phyloP scores from a whole-genome alignment of 139 green algal species.

The Mesostigma viride region DNA sequence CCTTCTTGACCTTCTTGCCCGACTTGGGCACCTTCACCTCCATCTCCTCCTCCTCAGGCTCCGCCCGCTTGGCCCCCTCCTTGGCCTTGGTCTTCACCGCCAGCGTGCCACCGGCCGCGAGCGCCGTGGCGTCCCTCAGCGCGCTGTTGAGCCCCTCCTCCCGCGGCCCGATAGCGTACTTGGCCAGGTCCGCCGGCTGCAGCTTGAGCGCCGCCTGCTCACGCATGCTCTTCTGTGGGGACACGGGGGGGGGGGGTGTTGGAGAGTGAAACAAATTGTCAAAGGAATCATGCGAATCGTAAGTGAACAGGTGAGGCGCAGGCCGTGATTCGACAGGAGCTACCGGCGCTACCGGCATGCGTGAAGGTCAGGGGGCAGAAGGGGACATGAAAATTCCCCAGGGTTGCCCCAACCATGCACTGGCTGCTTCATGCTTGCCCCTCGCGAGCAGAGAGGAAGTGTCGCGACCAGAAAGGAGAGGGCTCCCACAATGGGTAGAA shows the following conservation, averaged over 20 bases:
- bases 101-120: background rate
- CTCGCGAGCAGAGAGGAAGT: too few relatives aligned
- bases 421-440: too few relatives aligned
- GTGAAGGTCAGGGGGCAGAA: too few relatives aligned
- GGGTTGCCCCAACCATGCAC: too few relatives aligned
- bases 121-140: constrained; percentile 3
- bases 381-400: too few relatives aligned
- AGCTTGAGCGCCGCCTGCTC: background rate
- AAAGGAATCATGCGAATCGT: too few relatives aligned
- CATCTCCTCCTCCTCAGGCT: constrained; percentile 6
- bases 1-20: constrained; percentile 35
- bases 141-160: constrained; percentile 13
- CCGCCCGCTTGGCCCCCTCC: constrained; percentile 9
- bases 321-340: too few relatives aligned
- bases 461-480: too few relatives aligned
- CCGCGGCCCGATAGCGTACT: background rate
- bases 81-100: background rate
- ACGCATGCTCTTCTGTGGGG: background rate
- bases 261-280: too few relatives aligned
- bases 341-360: too few relatives aligned
- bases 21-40: constrained; percentile 11
- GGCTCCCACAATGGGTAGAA: too few relatives aligned
- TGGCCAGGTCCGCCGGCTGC: background rate
- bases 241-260: background rate
- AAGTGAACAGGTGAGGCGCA: too few relatives aligned